Conservation (phyloP, 1,139 yeast genomes). For the Groenewaldozyma auringiensis region DNA sequence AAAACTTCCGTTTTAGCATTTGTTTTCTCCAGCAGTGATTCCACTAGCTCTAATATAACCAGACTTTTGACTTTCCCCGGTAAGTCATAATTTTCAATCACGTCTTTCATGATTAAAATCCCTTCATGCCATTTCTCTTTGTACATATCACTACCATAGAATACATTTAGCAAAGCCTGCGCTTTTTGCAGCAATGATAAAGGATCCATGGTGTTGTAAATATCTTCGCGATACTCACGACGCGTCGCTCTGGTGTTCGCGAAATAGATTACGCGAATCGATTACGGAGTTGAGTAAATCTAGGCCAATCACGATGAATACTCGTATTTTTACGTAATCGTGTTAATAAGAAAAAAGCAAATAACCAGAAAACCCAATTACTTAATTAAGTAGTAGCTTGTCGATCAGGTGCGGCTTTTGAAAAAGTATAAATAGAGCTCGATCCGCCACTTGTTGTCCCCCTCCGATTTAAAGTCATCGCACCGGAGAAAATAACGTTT, state of each 20-base stretch:
- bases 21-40: background rate
- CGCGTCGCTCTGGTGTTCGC: too few species aligned
- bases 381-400: background rate
- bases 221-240: too few species aligned
- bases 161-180: background rate
- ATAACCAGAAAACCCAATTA: background rate
- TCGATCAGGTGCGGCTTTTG: too few species aligned
- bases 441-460: slow-evolving; percentile 2
- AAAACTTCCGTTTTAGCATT: background rate
- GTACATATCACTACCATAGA: background rate
- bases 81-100: background rate
- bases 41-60: background rate
- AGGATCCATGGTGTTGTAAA: too few species aligned
- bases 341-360: too few species aligned
- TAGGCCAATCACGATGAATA: too few species aligned
- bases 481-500: too few species aligned
- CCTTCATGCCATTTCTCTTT: background rate
- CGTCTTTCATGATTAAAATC: background rate
- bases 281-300: too few species aligned
- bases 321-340: background rate
- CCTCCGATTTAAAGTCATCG: too few species aligned
- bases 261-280: background rate
- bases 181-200: background rate
- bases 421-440: background rate
- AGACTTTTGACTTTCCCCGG: background rate